Conservation (phyloP, 352 stramenopile genomes). For the Albugo laibachii region DNA sequence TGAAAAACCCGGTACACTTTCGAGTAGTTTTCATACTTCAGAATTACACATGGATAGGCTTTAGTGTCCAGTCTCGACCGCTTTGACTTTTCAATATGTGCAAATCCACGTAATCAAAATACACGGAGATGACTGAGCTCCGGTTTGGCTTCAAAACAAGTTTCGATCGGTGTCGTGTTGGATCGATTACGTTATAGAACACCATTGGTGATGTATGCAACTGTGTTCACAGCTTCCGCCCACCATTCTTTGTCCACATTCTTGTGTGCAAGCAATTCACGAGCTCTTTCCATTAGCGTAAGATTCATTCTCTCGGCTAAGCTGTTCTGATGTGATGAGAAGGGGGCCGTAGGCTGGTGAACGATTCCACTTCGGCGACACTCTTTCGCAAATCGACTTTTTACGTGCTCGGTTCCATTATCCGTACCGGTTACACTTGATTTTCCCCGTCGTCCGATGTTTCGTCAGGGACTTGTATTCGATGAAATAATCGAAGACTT, state of each 20-base stretch:
- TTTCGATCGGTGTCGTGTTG: not conserved
- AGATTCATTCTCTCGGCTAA: no score
- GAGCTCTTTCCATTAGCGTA: not conserved
- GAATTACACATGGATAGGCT: slow-evolving; percentile 8
- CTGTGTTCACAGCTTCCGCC: not conserved
- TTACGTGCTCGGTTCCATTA: no score
- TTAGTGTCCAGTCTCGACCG: slow-evolving; percentile 7
- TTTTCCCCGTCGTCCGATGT: not conserved
- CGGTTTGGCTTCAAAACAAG: not conserved
- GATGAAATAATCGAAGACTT: slow-evolving; percentile 6
- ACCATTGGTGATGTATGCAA: no score
- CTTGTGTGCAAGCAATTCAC: not conserved
- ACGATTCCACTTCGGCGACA: no score
- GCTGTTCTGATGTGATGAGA: no score
- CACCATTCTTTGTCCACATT: not conserved
- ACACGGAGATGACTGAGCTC: slow-evolving; percentile 7
- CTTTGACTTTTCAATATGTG: slow-evolving; percentile 5
- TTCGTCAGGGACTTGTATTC: slow-evolving; percentile 3
- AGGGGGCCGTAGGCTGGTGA: no score
- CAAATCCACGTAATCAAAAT: slow-evolving; percentile 5
- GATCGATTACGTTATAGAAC: not conserved
- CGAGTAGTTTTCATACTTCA: slow-evolving; percentile 6
- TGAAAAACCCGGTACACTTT: slow-evolving; percentile 10
- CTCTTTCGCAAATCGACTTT: no score
- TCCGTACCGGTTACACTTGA: no score